Conservation (phyloP, 495 filamentous ascomycete genomes). For the Mycothermus thermophilus region DNA sequence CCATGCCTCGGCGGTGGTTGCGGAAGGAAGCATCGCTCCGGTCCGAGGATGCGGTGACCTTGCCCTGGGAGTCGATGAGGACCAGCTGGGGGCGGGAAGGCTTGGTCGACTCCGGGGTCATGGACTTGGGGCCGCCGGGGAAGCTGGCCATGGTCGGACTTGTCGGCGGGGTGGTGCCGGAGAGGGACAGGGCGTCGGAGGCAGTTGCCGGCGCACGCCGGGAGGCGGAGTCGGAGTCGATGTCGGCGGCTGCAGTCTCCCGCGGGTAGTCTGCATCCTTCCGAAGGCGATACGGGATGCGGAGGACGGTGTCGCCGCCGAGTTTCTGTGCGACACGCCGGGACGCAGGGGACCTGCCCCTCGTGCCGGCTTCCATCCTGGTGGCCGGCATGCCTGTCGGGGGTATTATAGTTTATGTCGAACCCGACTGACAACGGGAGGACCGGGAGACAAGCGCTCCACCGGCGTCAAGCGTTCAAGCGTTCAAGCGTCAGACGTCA, state of each 20-base stretch:
- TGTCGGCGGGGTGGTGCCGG: constrained; percentile 17
- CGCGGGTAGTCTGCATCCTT: constrained; percentile 10
- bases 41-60: constrained; percentile 1
- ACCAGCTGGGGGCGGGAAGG: constrained; percentile 5
- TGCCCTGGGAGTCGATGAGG: constrained; percentile 4
- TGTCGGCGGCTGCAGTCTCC: constrained; percentile 11
- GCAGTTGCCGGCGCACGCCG: constrained; percentile 3
- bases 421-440: too few species aligned
- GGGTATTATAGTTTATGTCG: too few species aligned
- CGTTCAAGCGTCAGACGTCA: too few species aligned
- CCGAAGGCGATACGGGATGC: constrained; percentile 14
- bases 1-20: constrained; percentile 15
- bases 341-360: constrained; percentile 15
- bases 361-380: constrained; percentile 16
- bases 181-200: constrained; percentile 14
- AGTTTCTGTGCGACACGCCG: constrained; percentile 21
- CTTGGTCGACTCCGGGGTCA: constrained; percentile 8
- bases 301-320: constrained; percentile 10
- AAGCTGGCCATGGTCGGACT: constrained; percentile 14
- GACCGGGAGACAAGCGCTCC: too few species aligned
- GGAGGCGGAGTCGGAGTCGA: constrained; percentile 3
- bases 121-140: constrained; percentile 2
- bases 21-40: constrained; percentile 12
- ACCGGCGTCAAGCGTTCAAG: too few species aligned
- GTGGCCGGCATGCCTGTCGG: too few species aligned